These are phyloP conservation scores for Elongisporangium prolatum DNA, from an alignment of 352 stramenopile species.

Conservation along the genomic window DNA sequence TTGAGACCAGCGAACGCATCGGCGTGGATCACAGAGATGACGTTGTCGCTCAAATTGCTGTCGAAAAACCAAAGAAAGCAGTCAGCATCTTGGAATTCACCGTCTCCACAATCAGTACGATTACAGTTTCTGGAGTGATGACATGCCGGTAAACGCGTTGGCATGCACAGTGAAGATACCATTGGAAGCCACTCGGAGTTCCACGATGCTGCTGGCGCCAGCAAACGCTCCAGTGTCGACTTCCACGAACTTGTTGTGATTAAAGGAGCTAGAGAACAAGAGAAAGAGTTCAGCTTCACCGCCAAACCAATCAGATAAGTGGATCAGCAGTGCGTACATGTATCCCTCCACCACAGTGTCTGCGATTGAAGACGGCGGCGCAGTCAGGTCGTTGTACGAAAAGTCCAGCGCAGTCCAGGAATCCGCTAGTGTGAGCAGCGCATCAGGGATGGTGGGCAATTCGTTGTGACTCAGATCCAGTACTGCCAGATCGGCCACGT, in stretches of 20 bases:
- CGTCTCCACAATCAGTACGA: conserved; percentile 6
- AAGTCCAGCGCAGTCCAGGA: conserved; percentile 62
- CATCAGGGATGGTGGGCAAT: conserved; percentile 29
- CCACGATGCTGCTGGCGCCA: conserved; percentile 33
- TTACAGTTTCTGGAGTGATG: conserved; percentile 42
- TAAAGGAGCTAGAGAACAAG: conserved; percentile 43
- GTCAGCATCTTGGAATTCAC: neutral
- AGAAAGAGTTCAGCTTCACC: too few species aligned
- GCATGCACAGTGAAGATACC: conserved; percentile 59
- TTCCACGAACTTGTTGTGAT: conserved; percentile 58
- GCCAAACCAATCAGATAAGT: neutral
- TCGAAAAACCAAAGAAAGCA: neutral
- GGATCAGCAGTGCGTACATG: conserved; percentile 27
- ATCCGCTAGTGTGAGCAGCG: conserved; percentile 31
- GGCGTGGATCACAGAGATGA: conserved; percentile 53
- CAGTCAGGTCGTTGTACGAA: conserved; percentile 35
- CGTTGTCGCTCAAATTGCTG: conserved; percentile 66
- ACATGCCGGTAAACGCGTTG: conserved; percentile 49
- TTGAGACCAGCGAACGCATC: conserved; percentile 45
- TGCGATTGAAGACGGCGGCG: conserved; percentile 30
- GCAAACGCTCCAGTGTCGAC: conserved; percentile 40
- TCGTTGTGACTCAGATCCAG: conserved; percentile 57
- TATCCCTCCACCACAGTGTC: conserved; percentile 40
- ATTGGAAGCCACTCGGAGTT: conserved; percentile 47
- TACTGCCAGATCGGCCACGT: conserved; percentile 42